phyloP scores from a whole-genome alignment of 2,329 filamentous ascomycete genomes.

The Thelonectria blattea region DNA sequence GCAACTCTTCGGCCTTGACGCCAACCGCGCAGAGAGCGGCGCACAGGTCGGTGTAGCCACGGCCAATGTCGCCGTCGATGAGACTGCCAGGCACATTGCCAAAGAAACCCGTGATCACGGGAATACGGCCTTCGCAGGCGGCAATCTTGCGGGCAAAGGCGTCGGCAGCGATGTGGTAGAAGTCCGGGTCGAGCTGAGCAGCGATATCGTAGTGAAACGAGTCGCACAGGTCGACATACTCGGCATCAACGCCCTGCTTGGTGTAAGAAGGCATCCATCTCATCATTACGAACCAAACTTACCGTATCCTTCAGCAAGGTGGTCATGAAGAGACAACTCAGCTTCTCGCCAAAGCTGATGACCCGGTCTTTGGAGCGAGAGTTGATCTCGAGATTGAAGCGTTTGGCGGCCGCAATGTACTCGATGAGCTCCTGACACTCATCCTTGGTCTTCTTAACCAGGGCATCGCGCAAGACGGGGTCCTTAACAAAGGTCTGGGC shows the following conservation, averaged over 20 bases:
- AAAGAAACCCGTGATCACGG: slow-evolving; percentile 92
- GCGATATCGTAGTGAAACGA: slow-evolving; percentile 71
- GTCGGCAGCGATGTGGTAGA: slow-evolving; percentile 70
- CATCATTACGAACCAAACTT: slow-evolving; percentile 21
- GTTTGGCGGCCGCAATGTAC: slow-evolving; percentile 68
- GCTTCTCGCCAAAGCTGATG: slow-evolving; percentile 93
- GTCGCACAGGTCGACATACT: slow-evolving; percentile 90
- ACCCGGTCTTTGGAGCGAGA: slow-evolving; percentile 83
- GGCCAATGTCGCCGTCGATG: slow-evolving; percentile 85
- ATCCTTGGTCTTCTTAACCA: slow-evolving; percentile 70
- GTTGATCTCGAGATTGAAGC: slow-evolving; percentile 77
- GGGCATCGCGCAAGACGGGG: slow-evolving; percentile 59
- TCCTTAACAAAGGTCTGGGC: slow-evolving; percentile 68
- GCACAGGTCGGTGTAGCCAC: slow-evolving; percentile 96
- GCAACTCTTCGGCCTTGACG: slow-evolving; percentile 83
- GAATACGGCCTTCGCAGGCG: slow-evolving; percentile 70
- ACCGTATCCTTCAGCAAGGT: slow-evolving; percentile 78
- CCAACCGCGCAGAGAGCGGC: slow-evolving; percentile 91
- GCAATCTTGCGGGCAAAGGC: slow-evolving; percentile 68
- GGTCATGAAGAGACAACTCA: slow-evolving; percentile 92
- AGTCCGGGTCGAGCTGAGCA: slow-evolving; percentile 67
- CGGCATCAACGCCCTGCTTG: slow-evolving; percentile 73
- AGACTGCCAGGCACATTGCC: slow-evolving; percentile 90
- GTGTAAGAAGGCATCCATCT: slow-evolving; percentile 25
- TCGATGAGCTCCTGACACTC: slow-evolving; percentile 85